A percentile compares a stretch with the other conserved stretches of the same genome.
phyloP scores from a whole-genome alignment of 306 rosid genomes.

The Senna tora region DNA sequence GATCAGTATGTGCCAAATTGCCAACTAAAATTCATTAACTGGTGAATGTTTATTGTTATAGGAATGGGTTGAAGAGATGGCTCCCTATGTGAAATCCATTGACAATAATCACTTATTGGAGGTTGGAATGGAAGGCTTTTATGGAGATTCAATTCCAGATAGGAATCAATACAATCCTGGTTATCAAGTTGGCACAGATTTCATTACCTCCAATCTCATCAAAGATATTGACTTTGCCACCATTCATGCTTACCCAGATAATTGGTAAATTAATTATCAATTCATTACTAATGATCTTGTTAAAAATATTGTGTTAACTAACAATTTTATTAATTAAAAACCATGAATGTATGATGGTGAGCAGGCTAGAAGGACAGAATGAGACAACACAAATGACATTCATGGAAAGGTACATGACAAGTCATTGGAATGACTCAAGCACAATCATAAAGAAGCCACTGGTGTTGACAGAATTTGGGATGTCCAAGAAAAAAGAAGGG shows the following conservation, averaged over 20 bases:
- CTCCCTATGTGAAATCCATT: slow-evolving; percentile 52
- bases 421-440: slow-evolving; percentile 52
- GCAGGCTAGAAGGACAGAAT: slow-evolving; percentile 49
- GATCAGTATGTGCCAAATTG: too few relatives aligned
- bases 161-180: slow-evolving; percentile 61
- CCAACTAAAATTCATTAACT: too few relatives aligned
- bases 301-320: too few relatives aligned
- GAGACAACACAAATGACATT: slow-evolving; percentile 46
- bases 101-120: slow-evolving; percentile 56
- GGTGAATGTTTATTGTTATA: neutral
- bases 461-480: slow-evolving; percentile 18
- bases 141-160: slow-evolving; percentile 53
- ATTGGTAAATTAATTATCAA: slow-evolving; percentile 43
- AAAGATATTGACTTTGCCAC: slow-evolving; percentile 58
- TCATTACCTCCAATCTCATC: slow-evolving; percentile 48
- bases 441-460: slow-evolving; percentile 56
- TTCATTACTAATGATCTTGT: too few relatives aligned
- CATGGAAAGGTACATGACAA: slow-evolving; percentile 46
- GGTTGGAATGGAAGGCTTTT: slow-evolving; percentile 77
- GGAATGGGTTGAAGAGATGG: slow-evolving; percentile 76
- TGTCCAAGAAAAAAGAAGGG: neutral
- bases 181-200: slow-evolving; percentile 59
- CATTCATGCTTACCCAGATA: slow-evolving; percentile 63
- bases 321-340: neutral
- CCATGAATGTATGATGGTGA: neutral